Percentiles rank a stretch among this genome's conserved stretches.
These are phyloP conservation scores for Gnomoniopsis sp. DNA, from an alignment of 2,329 filamentous ascomycete species.

Conservation along the genomic window DNA sequence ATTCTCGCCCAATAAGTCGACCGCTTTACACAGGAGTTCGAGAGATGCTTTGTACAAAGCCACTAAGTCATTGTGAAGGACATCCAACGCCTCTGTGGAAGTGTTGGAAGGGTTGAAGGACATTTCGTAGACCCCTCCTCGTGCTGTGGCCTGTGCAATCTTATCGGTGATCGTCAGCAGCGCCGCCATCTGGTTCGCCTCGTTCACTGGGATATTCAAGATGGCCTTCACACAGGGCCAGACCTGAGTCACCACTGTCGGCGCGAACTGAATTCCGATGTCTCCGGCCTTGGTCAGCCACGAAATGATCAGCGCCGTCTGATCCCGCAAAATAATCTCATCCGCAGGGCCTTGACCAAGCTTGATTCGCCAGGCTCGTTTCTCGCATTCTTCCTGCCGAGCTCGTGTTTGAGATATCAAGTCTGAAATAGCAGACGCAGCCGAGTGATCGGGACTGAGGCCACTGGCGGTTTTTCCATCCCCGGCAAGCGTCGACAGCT, in stretches of 20 bases:
- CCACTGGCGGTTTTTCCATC: neutral
- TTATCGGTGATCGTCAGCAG: neutral
- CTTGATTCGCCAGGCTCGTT: neutral
- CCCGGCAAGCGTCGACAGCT: neutral
- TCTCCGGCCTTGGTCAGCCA: slow-evolving; percentile 2
- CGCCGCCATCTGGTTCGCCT: neutral
- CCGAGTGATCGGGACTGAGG: too few relatives aligned
- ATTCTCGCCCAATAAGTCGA: neutral
- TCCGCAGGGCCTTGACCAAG: neutral
- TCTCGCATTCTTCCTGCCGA: neutral
- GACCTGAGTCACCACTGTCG: neutral
- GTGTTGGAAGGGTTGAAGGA: neutral
- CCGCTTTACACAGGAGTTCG: neutral
- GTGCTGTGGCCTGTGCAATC: neutral
- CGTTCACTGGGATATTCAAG: neutral
- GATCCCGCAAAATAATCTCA: neutral
- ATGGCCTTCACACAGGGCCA: neutral
- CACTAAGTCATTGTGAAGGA: neutral
- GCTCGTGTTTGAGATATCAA: neutral
- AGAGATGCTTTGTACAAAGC: neutral
- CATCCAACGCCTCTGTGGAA: neutral
- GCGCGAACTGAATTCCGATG: neutral
- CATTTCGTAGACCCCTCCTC: neutral
- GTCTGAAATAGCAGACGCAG: neutral
- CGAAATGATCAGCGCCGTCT: neutral